Evolutionary conservation across 176 grass and related monocot genomes (phyloP), one percentile per base, ranked within the genome.

Genomic region (Calamus simplicifolius): DNA sequence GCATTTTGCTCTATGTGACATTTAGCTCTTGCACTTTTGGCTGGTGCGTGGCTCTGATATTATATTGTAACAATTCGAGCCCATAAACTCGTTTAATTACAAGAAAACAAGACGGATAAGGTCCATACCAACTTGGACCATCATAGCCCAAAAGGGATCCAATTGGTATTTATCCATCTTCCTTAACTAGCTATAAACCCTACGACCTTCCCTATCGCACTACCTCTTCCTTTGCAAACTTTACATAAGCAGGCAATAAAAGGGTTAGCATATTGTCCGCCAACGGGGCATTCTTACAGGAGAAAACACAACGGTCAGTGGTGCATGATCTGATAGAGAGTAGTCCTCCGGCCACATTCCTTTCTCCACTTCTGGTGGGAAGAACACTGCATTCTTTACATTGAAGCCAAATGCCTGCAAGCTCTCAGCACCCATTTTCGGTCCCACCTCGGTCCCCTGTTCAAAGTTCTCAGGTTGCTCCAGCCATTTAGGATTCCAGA

Each of bases 281-380:
- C 27, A n/a, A 68, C 28, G 70, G 57, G 56, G 66, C 31, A 95
- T 68, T 74, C 63, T 86, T 70, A 84, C 56, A 61, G 90, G 85
- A 13, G 77, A 89, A 64, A 95, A 95, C 35, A 89, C 83, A 16
- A 89, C 90, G 12, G 90, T 95, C 17, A 95, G 77, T 3, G 90
- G 90, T 0, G 90, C 90, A 56, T 95, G 90, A 62, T 95, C 90
- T 16, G 90, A 95, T 30, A 95, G 90, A 67, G 69, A 89, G 48
- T 95, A 95, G 49, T 89, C 81, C 64, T 95, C 82, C 5, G 85
- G 85, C 85, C 90, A 95, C 72, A 70, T 86, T 68, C 90, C 85
- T 76, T 77, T 89, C 62, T 89, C 85, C 49, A 86, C 85, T 58
- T 95, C 90, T 15, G 85, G 90, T 10, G 90, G 85, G 49, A 89